These are phyloP conservation scores for Prunus padus DNA, from an alignment of 306 rosid genomes.

Conservation along the genomic window DNA sequence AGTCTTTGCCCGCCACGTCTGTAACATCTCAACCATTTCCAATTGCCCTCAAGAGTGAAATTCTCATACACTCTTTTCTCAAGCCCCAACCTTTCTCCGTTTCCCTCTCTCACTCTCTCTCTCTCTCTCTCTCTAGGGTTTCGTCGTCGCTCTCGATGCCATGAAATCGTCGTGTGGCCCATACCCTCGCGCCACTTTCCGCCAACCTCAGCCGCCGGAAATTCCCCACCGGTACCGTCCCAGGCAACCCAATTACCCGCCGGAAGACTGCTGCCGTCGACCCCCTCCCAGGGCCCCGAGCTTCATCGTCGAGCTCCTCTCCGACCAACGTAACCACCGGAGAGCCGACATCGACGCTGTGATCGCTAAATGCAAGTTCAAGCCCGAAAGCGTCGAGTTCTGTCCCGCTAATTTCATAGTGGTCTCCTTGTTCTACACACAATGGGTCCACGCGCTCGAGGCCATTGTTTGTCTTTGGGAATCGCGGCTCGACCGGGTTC, in stretches of 20 bases:
- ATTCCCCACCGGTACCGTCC: not conserved
- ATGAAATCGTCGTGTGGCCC: constrained; percentile 35
- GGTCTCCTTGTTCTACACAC: constrained; percentile 40
- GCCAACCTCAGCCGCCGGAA: constrained; percentile 15
- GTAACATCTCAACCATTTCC: not conserved
- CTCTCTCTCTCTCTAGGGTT: constrained; percentile 31
- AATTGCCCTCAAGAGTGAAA: not conserved
- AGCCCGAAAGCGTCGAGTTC: constrained; percentile 26
- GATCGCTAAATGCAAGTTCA: constrained; percentile 36
- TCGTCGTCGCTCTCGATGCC: constrained; percentile 20
- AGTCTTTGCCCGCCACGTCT: not conserved
- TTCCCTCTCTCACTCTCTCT: not conserved
- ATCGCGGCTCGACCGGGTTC: constrained; percentile 44
- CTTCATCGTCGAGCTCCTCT: constrained; percentile 44
- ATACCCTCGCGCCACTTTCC: not conserved
- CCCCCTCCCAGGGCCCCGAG: constrained; percentile 11
- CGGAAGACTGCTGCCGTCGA: constrained; percentile 2
- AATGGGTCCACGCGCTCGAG: constrained; percentile 55
- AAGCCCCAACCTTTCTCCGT: not conserved
- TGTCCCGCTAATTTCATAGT: constrained; percentile 21
- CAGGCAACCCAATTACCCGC: not conserved
- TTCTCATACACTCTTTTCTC: not conserved
- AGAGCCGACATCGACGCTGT: constrained; percentile 30
- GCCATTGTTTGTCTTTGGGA: constrained; percentile 67
- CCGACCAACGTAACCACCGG: constrained; percentile 13